Base-by-base conservation (phyloP, 1,139 yeast genomes). In the Torulaspora globosa region DNA sequence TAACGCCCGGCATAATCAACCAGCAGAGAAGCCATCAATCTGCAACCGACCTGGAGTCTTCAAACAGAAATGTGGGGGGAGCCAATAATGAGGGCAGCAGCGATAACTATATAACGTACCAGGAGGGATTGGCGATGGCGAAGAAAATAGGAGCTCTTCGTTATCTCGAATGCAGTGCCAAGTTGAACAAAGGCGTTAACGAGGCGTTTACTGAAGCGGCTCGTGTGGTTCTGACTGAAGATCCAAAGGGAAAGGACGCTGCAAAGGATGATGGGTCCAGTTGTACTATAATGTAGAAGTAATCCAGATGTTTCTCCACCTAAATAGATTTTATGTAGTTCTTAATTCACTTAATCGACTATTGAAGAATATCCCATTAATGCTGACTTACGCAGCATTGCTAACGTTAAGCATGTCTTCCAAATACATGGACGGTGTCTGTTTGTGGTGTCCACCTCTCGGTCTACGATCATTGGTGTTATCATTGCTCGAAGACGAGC, bases 131-230 rank as follows among this genome's bases (percentile, higher is more conserved):
- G 47, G 80, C 79, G 1, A 88, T 90, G 60, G 97, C 97, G 33
- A 87, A 84, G 60, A 78, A 78, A 59, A 83, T 87, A 37, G 94
- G 95, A 16, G 95, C 95, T 1, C 71, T 87, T 60, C 77, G 95
- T 58, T 87, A 87, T 63, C 73, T 88, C 64, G 97, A 90, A 67
- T 90, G 97, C 69, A 85, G 95, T 27, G 97, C 97, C 10, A 89
- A 89, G 70, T 83, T 84, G 66, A 89, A 88, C 67, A 77, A 95
- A 63, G 97, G 97, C 54, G 97, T 90, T 24, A 89, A 92, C 62
- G 97, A 90, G 68, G 97, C 96, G 4, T 90, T 90, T 65, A 87
- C 96, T 1, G 97, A 90, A 68, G 97, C 97, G 39, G 96, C 97
- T 8, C 79, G 97, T 67, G 89, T 96, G 65, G 97, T 97, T 4